Percentiles rank a stretch among this genome's conserved stretches.
Conservation (phyloP, 106 monocot genomes). For the Chionographis japonica region DNA sequence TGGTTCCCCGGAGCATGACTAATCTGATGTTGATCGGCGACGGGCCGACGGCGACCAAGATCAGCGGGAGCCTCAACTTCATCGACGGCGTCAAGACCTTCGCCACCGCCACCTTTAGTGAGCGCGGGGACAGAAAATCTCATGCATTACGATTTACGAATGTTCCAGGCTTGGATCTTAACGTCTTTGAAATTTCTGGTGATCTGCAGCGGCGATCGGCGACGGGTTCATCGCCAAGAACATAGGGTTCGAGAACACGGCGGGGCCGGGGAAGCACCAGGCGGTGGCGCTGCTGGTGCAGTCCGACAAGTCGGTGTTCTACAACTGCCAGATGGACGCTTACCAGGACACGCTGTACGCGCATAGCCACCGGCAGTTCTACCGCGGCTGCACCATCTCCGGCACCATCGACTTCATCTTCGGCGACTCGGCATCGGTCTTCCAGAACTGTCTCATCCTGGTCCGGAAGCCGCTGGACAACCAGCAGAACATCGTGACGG, state of each 20-base stretch:
- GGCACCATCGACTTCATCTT: constrained; percentile 74
- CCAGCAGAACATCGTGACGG: constrained; percentile 56
- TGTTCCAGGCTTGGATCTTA: no score
- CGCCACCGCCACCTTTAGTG: constrained; percentile 30
- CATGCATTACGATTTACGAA: no score
- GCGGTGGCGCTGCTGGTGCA: constrained; percentile 41
- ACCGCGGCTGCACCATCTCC: constrained; percentile 50
- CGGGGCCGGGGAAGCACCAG: constrained; percentile 35
- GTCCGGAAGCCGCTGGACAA: constrained; percentile 44
- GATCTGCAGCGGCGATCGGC: constrained; percentile 10
- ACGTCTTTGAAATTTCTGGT: no score
- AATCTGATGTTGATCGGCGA: constrained; percentile 39
- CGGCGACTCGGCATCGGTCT: constrained; percentile 35
- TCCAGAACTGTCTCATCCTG: constrained; percentile 51
- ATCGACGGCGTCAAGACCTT: constrained; percentile 33
- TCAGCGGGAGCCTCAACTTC: constrained; percentile 36
- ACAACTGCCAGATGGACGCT: constrained; percentile 52
- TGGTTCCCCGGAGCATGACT: constrained; percentile 9
- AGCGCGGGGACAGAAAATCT: neutral
- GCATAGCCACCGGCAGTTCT: constrained; percentile 53
- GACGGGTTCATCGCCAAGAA: constrained; percentile 27
- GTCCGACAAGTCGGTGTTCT: constrained; percentile 53
- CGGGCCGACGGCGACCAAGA: constrained; percentile 28
- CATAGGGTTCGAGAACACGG: constrained; percentile 42
- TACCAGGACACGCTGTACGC: constrained; percentile 65